A percentile compares a stretch with the other conserved stretches of the same genome.
These are phyloP conservation scores for Magnolia changhungtana DNA, from an alignment of 164 flowering plant genomes.

Conservation along the genomic window DNA sequence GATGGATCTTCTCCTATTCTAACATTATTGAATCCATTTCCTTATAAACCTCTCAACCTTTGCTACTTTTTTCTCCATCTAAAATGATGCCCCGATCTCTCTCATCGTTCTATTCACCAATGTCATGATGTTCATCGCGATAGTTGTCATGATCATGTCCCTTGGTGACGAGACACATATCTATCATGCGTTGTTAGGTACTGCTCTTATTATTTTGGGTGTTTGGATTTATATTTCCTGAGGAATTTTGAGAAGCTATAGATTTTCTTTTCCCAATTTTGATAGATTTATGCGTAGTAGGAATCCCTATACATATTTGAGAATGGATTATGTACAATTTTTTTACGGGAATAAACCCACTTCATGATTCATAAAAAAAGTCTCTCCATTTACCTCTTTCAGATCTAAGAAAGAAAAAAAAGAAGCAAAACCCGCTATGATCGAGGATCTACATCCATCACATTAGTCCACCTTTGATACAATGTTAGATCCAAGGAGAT, in stretches of 20 bases:
- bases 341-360: not conserved
- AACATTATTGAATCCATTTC: slow-evolving; percentile 86
- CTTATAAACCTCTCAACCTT: slow-evolving; percentile 74
- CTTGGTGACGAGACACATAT: slow-evolving; percentile 69
- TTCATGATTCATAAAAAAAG: not conserved
- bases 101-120: slow-evolving; percentile 92
- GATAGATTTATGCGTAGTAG: not conserved
- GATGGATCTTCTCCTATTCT: slow-evolving; percentile 54
- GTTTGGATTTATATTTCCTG: slow-evolving; percentile 66
- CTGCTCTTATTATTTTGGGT: slow-evolving; percentile 65
- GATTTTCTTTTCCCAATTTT: too few species aligned
- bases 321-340: too few species aligned
- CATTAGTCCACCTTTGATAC: slow-evolving; percentile 1
- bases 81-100: slow-evolving; percentile 68
- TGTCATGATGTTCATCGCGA: slow-evolving; percentile 88
- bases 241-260: not conserved
- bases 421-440: not conserved
- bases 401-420: slow-evolving; percentile 7
- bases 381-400: slow-evolving; percentile 3
- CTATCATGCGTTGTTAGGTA: slow-evolving; percentile 60
- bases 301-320: too few species aligned
- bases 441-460: not conserved
- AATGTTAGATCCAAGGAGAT: slow-evolving; percentile 57
- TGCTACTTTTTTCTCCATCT: slow-evolving; percentile 74
- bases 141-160: slow-evolving; percentile 63